phyloP scores from a whole-genome alignment of 2,329 filamentous ascomycete species.

The Pezicula rhizophila region DNA sequence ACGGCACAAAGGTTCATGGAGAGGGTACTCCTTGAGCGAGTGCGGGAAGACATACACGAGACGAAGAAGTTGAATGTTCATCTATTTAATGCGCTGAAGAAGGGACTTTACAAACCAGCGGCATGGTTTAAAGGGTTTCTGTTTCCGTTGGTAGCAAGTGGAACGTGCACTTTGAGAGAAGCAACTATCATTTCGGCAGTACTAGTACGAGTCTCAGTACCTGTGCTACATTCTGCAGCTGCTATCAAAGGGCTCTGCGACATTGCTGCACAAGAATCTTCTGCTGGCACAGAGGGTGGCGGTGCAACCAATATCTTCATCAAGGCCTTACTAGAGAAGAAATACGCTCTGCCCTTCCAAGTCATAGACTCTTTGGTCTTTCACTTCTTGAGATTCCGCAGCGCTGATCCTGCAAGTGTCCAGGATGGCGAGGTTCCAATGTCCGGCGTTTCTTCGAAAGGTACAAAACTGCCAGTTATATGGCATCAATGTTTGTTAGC shows the following conservation, averaged over 20 bases:
- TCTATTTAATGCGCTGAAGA: conserved; percentile 89
- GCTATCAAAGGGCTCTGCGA: conserved; percentile 90
- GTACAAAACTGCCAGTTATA: conserved; percentile 75
- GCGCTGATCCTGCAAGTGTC: conserved; percentile 53
- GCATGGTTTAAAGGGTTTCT: conserved; percentile 96
- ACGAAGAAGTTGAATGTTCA: conserved; percentile 94
- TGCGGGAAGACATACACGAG: conserved; percentile 91
- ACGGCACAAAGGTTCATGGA: conserved; percentile 82
- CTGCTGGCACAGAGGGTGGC: conserved; percentile 74
- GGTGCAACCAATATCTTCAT: conserved; percentile 95
- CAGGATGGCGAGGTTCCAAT: conserved; percentile 44
- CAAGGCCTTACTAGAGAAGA: conserved; percentile 88
- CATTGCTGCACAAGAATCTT: conserved; percentile 85
- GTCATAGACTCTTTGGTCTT: conserved; percentile 93
- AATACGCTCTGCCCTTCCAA: conserved; percentile 91
- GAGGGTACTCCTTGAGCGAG: conserved; percentile 78
- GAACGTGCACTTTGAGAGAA: conserved; percentile 87
- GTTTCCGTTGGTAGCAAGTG: conserved; percentile 79
- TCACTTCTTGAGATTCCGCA: conserved; percentile 88
- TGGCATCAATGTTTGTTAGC: conserved; percentile 93
- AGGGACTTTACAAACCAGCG: conserved; percentile 85
- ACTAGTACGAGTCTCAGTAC: conserved; percentile 76
- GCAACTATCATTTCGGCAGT: conserved; percentile 88
- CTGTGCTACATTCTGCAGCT: conserved; percentile 85
- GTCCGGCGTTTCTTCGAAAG: conserved; percentile 43